Base-by-base conservation (phyloP, 306 rosid species). In the Begonia peltatifolia region DNA sequence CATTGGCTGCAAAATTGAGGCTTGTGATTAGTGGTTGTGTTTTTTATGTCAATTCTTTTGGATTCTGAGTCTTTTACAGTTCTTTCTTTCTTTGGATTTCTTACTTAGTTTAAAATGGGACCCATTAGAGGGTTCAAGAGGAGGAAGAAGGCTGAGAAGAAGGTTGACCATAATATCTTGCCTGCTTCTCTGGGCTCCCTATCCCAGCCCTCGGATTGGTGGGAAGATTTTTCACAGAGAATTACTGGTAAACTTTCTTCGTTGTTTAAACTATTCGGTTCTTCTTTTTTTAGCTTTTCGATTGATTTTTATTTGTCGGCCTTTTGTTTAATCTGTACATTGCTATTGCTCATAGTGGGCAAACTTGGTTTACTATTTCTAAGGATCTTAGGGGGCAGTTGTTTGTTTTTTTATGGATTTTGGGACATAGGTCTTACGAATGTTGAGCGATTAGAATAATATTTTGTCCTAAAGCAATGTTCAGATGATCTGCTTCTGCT, bases 121-220 rank as follows among this genome's bases (percentile, higher is more conserved):
- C 89, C 96, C 79, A 69, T 81, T 47, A 84, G 82, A 81, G 94
- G 92, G 69, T 52, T 77, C 46, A 81, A 75, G 81, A 84, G 68
- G 71, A 87, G 66, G 87, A 87, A 71, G 82, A 82, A 75, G 66
- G 50, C 41, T 35, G 83, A 82, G 44, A 75, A 71, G 55, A 78
- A 68, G 68, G 78, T 71, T 75, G 78, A 70, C 62, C 75, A 81
- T 54, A 73, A 77, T 71, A 78, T 47, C 71, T 58, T 77, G 61
- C 68, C 63, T 56, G 69, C 74, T 64, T 68, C 80, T 64, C 62
- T 75, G 49, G 61, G 57, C 44, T 61, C 79, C 47, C 84, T 74
- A 42, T 60, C 50, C 41, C 74, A 68, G 57, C 73, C 87, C 58
- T 54, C 60, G 69, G 96, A 87, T 81, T 84, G 94, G 96, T 87